Conservation (phyloP, 2,329 filamentous ascomycete species). For the Sclerotinia spermophila region DNA sequence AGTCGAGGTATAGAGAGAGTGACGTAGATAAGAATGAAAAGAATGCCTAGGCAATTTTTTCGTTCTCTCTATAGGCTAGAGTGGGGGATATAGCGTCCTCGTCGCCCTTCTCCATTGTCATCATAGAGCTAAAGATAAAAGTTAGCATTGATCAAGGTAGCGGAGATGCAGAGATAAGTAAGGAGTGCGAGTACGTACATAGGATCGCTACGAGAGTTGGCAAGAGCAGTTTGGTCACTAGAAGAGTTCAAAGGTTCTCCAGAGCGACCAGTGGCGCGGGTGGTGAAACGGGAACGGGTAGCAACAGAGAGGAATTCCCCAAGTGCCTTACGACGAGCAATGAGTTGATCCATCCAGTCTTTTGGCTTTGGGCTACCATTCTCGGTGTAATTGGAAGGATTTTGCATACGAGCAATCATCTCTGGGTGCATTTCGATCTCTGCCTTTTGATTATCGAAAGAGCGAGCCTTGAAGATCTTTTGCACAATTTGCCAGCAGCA, state of each 20-base stretch:
- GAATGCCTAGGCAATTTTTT: neutral
- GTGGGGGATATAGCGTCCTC: conserved; percentile 5
- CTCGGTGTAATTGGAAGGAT: conserved; percentile 13
- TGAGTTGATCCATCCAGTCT: conserved; percentile 14
- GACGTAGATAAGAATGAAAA: neutral
- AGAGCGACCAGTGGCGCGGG: neutral
- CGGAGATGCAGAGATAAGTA: neutral
- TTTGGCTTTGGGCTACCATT: conserved; percentile 14
- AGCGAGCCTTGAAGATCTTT: conserved; percentile 27
- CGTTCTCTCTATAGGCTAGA: neutral
- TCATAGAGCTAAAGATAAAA: conserved; percentile 2
- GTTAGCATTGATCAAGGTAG: neutral
- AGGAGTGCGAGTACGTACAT: neutral
- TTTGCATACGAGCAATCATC: conserved; percentile 7
- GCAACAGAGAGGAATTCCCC: conserved; percentile 7
- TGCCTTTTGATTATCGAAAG: conserved; percentile 22
- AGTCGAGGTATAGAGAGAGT: neutral
- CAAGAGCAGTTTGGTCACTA: neutral
- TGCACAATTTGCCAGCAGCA: conserved; percentile 43
- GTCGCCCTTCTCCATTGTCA: conserved; percentile 10
- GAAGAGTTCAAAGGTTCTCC: neutral
- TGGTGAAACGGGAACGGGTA: conserved; percentile 2
- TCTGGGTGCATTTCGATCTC: conserved; percentile 16
- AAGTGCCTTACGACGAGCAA: neutral
- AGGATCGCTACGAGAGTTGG: neutral